Percentiles rank a stretch among this genome's conserved stretches.
Conservation (phyloP, 495 filamentous ascomycete genomes). For the Trichoderma asperelloides region DNA sequence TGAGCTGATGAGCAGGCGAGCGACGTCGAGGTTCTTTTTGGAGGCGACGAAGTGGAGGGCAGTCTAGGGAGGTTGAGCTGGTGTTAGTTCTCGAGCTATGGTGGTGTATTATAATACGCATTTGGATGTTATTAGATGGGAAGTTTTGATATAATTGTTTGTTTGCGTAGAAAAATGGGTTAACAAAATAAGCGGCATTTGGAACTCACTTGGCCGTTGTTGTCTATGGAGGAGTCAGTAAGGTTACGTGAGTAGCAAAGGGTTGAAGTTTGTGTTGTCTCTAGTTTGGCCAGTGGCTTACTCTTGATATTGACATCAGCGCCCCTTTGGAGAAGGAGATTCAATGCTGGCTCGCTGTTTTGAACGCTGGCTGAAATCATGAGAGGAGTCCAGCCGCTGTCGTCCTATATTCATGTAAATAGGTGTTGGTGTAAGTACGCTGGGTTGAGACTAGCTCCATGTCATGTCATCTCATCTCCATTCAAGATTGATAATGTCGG, state of each 20-base stretch:
- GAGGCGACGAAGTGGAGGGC: constrained; percentile 88
- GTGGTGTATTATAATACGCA: no score
- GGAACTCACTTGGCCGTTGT: constrained; percentile 46
- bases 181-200: no score
- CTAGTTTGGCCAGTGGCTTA: constrained; percentile 19
- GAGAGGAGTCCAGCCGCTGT: constrained; percentile 83
- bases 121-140: no score
- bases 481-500: no score
- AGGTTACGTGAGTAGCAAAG: not conserved
- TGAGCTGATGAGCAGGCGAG: constrained; percentile 63
- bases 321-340: constrained; percentile 67
- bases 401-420: constrained; percentile 47
- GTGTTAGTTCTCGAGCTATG: not conserved
- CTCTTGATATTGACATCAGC: constrained; percentile 80
- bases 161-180: not conserved
- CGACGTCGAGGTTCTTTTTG: constrained; percentile 74
- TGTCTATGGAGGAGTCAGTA: constrained; percentile 23
- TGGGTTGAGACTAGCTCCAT: not conserved
- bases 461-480: no score
- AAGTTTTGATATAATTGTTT: not conserved
- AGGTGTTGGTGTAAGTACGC: constrained; percentile 2
- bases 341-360: constrained; percentile 58
- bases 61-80: constrained; percentile 51
- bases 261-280: not conserved
- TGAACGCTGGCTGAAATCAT: constrained; percentile 86